Base-by-base conservation (phyloP, 306 rosid genomes). In the Lathyrus tuberosus region DNA sequence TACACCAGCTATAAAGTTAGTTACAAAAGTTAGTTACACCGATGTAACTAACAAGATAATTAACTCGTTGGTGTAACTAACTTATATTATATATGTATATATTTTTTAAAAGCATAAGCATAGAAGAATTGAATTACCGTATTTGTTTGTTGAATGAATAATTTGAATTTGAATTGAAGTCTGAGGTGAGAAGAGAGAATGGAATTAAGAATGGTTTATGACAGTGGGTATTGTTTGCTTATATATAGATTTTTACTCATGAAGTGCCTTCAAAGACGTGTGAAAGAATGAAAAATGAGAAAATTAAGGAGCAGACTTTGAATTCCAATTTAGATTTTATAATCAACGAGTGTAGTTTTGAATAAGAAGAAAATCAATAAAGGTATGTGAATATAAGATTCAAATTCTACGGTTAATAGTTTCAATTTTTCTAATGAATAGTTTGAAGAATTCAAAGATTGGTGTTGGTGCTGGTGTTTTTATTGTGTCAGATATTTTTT, bases 401-500 rank as follows among this genome's bases (percentile, higher is more conserved):
- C 63, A 24, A 58, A 30, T 59, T 83, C 81, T 17, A 82, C 51
- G 74, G 33, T 71, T 67, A 18, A 4, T 51, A 8, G 11, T 1
- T 3, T 8, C 1, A 9, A 52, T 46, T 61, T 26, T 76, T 73
- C 24, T 10, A 40, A 63, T 73, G 85, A 78, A 63, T 18, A 22
- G 47, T 69, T 88, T 80, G 87, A 86, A 40, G 57, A 22, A 76
- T 85, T 93, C 96, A 90, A 90, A 79, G 83, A 44, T 60, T 8
- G 16, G 26, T 71, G 42, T 18, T 24, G 69, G 22, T 20, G 22
- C 1, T 20, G 54, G 15, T 42, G 49, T 35, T 51, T 47, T 1
- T 68, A 18, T 22, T 10, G 14, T 14, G 40, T 6, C 57, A 3
- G 3, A 15, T 8, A 24, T 4, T 8, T 5, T 20, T 54, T 8